A percentile compares a stretch with the other conserved stretches of the same genome.
These are phyloP conservation scores for Chloroidium sp. DNA, from an alignment of 163 green algal genomes.

Conservation along the genomic window DNA sequence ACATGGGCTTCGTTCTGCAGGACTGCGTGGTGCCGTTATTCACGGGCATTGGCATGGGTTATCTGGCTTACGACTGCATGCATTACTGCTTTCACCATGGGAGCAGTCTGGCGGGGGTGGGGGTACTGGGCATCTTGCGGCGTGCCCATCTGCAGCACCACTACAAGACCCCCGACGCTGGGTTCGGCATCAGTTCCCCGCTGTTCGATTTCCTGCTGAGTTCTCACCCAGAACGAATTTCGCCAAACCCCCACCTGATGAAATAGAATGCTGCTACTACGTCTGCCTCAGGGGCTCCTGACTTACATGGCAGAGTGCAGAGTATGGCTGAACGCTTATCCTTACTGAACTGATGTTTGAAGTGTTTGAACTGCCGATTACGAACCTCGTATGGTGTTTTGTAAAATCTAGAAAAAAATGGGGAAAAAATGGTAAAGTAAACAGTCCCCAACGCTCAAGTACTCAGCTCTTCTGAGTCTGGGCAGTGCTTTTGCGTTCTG, in stretches of 20 bases:
- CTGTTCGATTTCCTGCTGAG: slow-evolving; percentile 58
- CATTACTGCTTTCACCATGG: slow-evolving; percentile 74
- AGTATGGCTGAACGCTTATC: too few species aligned
- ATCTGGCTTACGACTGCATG: slow-evolving; percentile 77
- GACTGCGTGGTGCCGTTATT: slow-evolving; percentile 12
- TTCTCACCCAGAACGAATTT: slow-evolving; percentile 23
- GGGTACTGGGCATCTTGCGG: background rate
- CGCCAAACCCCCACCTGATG: background rate
- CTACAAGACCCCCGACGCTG: slow-evolving; percentile 42
- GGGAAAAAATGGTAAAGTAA: too few species aligned
- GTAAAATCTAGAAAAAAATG: too few species aligned
- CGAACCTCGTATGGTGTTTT: too few species aligned
- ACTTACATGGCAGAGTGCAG: too few species aligned
- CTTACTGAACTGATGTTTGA: too few species aligned
- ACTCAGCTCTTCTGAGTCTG: too few species aligned
- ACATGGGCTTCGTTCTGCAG: background rate
- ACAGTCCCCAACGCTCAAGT: too few species aligned
- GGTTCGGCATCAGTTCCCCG: slow-evolving; percentile 62
- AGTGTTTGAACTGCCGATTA: too few species aligned
- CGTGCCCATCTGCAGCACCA: slow-evolving; percentile 75
- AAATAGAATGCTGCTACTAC: background rate
- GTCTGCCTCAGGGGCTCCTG: too few species aligned
- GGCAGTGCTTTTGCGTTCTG: too few species aligned
- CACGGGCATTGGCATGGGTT: slow-evolving; percentile 65
- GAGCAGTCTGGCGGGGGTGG: slow-evolving; percentile 6